phyloP scores from a whole-genome alignment of 2,329 filamentous ascomycete species.

The Nannizziopsis barbatae region DNA sequence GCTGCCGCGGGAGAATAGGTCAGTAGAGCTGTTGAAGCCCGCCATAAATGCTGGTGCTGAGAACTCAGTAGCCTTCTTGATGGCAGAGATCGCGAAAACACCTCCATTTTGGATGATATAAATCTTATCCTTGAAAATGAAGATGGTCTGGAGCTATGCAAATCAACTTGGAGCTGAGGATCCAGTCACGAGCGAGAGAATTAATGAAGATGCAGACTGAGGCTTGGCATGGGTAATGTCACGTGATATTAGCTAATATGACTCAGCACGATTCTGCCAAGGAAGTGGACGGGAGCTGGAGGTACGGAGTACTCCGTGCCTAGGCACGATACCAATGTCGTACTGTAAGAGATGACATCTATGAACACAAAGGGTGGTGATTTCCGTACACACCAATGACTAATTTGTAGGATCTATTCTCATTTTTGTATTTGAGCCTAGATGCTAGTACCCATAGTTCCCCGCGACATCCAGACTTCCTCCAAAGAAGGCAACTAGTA shows the following conservation, averaged over 20 bases:
- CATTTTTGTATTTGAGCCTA: not conserved
- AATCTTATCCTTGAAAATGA: not conserved
- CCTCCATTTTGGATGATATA: slow-evolving; percentile 24
- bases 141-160: not conserved
- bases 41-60: not conserved
- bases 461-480: not conserved
- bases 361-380: too few relatives aligned
- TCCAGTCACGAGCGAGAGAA: too few relatives aligned
- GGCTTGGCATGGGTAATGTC: too few relatives aligned
- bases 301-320: too few relatives aligned
- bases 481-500: not conserved
- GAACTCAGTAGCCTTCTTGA: slow-evolving; percentile 26
- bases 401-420: too few relatives aligned
- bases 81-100: slow-evolving; percentile 24
- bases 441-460: not conserved
- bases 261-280: too few relatives aligned
- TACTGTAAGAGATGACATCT: too few relatives aligned
- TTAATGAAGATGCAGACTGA: too few relatives aligned
- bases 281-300: too few relatives aligned
- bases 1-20: not conserved
- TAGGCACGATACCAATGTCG: too few relatives aligned
- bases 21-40: not conserved
- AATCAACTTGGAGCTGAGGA: not conserved
- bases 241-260: too few relatives aligned
- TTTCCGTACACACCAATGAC: too few relatives aligned